Conservation (phyloP, 208 protist species). For the Acanthamoeba royreba region DNA sequence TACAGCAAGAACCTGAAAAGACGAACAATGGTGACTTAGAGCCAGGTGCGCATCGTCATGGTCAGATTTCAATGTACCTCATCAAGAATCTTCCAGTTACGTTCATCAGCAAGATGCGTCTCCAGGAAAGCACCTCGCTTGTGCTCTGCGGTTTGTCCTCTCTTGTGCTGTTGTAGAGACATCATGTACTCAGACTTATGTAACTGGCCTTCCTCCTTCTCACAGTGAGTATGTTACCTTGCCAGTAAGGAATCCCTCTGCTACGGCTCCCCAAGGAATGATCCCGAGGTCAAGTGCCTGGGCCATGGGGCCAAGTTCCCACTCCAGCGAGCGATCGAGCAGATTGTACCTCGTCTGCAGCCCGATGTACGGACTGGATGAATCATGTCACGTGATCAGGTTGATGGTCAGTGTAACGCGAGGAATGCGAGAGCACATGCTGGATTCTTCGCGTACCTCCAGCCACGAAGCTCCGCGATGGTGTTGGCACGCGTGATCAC, state of each 20-base stretch:
- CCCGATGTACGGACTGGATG: neutral
- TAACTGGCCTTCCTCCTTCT: neutral
- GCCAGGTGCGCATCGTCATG: too few species aligned
- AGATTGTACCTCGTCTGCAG: conserved; percentile 33
- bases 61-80: too few species aligned
- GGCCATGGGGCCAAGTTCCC: neutral
- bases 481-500: neutral
- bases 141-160: neutral
- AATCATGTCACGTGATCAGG: too few species aligned
- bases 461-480: neutral
- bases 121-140: neutral
- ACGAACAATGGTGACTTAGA: too few species aligned
- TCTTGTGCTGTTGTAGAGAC: neutral
- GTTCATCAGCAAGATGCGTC: neutral
- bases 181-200: too few species aligned
- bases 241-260: conserved; percentile 7
- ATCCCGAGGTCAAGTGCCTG: neutral
- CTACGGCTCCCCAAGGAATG: neutral
- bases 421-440: too few species aligned
- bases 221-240: too few species aligned
- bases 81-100: conserved; percentile 37
- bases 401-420: too few species aligned
- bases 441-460: neutral
- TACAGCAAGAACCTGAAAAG: neutral
- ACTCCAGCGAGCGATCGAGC: conserved; percentile 6